Percentiles rank a stretch among this genome's conserved stretches.
phyloP scores from a whole-genome alignment of 140 eudicot genomes.

The Senecio squalidus region DNA sequence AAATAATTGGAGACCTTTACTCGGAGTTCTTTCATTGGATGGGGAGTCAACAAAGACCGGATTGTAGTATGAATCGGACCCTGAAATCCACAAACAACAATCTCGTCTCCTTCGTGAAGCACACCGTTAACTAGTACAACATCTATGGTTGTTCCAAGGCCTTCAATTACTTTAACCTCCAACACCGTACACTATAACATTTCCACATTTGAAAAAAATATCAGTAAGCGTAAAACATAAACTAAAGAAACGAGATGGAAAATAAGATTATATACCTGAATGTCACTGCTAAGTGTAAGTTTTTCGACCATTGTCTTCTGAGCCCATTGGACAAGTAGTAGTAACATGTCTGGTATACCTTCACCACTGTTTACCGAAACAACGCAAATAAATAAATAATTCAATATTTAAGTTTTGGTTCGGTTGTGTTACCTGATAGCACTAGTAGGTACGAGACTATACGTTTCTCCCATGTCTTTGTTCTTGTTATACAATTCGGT shows the following conservation, averaged over 20 bases:
- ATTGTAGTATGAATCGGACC: conserved; percentile 77
- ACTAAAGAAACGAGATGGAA: not conserved
- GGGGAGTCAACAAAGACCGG: conserved; percentile 82
- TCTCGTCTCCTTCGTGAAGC: conserved; percentile 80
- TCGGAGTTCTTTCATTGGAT: conserved; percentile 91
- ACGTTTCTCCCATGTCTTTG: conserved; percentile 66
- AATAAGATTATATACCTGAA: conserved; percentile 46
- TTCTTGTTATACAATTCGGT: conserved; percentile 74
- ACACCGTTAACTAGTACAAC: conserved; percentile 72
- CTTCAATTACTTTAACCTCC: conserved; percentile 76
- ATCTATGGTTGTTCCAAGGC: conserved; percentile 76
- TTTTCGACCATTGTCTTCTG: conserved; percentile 87
- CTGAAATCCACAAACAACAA: conserved; percentile 49
- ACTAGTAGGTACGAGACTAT: conserved; percentile 71
- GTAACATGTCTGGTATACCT: conserved; percentile 77
- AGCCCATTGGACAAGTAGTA: conserved; percentile 77
- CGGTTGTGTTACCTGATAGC: conserved; percentile 85
- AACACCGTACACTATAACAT: conserved; percentile 74
- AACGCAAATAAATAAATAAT: not conserved
- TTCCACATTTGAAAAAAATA: not conserved
- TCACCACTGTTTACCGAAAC: conserved; percentile 59
- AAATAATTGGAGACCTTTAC: conserved; percentile 85
- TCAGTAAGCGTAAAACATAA: conserved; percentile 2
- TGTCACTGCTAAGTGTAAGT: conserved; percentile 59
- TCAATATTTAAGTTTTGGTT: too few relatives aligned